Evolutionary conservation across 148 eudicot species (phyloP).

Genomic region (Spergularia bocconei): DNA sequence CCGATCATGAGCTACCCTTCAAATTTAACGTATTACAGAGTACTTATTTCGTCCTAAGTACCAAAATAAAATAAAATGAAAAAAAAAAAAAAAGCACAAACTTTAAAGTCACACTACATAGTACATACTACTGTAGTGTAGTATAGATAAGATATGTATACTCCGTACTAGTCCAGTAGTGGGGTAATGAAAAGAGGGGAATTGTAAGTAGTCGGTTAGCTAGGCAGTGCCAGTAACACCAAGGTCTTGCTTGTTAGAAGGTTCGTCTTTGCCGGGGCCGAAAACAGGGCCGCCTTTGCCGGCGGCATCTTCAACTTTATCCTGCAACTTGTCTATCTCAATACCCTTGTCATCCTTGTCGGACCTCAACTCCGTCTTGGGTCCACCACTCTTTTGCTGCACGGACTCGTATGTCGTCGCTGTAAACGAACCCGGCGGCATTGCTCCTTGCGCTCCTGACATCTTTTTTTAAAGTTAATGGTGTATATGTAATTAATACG

Average conservation of each 20-base stretch:
- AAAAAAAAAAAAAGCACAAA: too few species aligned
- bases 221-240: slow-evolving; percentile 65
- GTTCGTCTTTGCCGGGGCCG: slow-evolving; percentile 55
- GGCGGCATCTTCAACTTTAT: slow-evolving; percentile 72
- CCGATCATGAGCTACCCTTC: too few species aligned
- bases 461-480: not conserved
- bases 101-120: too few species aligned
- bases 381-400: slow-evolving; percentile 17
- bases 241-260: slow-evolving; percentile 45
- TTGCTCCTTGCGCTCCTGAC: slow-evolving; percentile 50
- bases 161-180: too few species aligned
- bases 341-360: slow-evolving; percentile 59
- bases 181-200: too few species aligned
- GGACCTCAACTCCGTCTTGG: slow-evolving; percentile 27
- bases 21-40: too few species aligned
- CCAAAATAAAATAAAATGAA: too few species aligned
- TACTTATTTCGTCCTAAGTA: too few species aligned
- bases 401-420: slow-evolving; percentile 42
- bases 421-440: slow-evolving; percentile 38
- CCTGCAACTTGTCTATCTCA: slow-evolving; percentile 61
- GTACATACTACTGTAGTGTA: too few species aligned
- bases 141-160: too few species aligned
- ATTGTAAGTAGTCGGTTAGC: not conserved
- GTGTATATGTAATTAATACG: too few species aligned
- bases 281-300: slow-evolving; percentile 72